Evolutionary conservation across 106 monocot species (phyloP).

Genomic region (Alisma plantagoaquatica): DNA sequence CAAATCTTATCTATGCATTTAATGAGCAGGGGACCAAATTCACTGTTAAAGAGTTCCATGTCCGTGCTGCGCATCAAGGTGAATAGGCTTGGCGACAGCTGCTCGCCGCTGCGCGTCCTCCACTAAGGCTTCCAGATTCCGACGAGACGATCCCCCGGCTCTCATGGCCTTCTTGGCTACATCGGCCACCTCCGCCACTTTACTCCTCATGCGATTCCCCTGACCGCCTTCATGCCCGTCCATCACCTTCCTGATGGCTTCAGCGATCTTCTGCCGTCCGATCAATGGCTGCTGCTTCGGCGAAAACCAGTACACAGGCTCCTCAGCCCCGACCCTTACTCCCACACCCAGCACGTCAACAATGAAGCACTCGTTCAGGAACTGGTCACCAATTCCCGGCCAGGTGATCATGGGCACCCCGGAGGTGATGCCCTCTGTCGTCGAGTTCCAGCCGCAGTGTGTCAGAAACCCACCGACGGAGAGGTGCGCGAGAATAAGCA

Average conservation of each 20-base stretch:
- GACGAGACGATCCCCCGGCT: background rate
- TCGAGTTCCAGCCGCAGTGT: slow-evolving; percentile 12
- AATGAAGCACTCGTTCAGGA: slow-evolving; percentile 27
- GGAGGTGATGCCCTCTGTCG: background rate
- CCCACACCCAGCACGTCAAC: slow-evolving; percentile 26
- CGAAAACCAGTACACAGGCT: slow-evolving; percentile 1
- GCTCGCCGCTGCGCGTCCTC: no score
- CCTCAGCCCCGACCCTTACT: slow-evolving; percentile 7
- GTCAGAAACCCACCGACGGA: slow-evolving; percentile 3
- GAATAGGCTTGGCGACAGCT: no score
- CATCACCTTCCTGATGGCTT: background rate
- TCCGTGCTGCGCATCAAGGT: no score
- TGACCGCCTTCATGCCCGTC: background rate
- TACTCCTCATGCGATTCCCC: background rate
- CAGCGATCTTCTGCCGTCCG: background rate
- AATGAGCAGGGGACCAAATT: no score
- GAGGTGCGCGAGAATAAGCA: slow-evolving; percentile 22
- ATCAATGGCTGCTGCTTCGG: no score
- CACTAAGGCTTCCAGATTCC: background rate
- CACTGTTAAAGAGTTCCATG: no score
- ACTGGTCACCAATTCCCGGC: slow-evolving; percentile 37
- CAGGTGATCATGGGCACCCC: slow-evolving; percentile 32
- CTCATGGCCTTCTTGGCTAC: background rate
- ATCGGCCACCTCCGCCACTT: background rate
- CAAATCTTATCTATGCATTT: no score